Percentiles rank a stretch among this genome's conserved stretches.
Conservation (phyloP, 306 rosid species). For the Acacia crassicarpa region DNA sequence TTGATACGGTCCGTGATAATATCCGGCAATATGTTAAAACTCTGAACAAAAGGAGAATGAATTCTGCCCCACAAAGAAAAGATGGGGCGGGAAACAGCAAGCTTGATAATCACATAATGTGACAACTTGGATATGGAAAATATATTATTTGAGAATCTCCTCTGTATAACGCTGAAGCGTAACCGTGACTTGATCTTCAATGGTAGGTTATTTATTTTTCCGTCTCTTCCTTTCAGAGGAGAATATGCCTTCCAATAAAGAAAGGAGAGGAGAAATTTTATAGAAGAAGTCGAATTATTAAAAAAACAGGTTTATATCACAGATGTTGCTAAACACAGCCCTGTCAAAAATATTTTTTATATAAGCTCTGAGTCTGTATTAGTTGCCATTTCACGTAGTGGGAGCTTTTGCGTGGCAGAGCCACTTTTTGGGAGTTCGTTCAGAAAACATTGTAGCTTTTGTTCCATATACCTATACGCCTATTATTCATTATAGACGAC, state of each 20-base stretch:
- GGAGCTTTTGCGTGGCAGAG: not conserved
- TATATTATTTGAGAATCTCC: slow-evolving; percentile 10
- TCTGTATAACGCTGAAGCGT: not conserved
- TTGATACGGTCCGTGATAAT: not conserved
- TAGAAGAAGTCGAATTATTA: not conserved
- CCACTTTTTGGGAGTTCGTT: not conserved
- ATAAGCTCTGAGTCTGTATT: slow-evolving; percentile 4
- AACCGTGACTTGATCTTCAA: not conserved
- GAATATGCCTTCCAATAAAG: not conserved
- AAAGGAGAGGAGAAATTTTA: not conserved
- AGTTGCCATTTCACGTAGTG: slow-evolving; percentile 19
- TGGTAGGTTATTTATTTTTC: not conserved
- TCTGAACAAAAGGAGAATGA: not conserved
- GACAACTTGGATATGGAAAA: not conserved
- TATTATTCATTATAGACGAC: not conserved
- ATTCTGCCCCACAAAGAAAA: not conserved
- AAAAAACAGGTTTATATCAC: not conserved
- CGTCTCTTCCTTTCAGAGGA: not conserved
- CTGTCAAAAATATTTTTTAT: not conserved
- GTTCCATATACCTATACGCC: not conserved
- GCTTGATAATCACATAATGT: not conserved
- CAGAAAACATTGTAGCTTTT: not conserved
- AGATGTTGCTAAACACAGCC: not conserved
- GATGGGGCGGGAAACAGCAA: not conserved
- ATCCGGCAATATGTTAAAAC: not conserved